These are phyloP conservation scores for Boletellus ananiceps DNA, from an alignment of 768 basidiomycete genomes.

Conservation along the genomic window DNA sequence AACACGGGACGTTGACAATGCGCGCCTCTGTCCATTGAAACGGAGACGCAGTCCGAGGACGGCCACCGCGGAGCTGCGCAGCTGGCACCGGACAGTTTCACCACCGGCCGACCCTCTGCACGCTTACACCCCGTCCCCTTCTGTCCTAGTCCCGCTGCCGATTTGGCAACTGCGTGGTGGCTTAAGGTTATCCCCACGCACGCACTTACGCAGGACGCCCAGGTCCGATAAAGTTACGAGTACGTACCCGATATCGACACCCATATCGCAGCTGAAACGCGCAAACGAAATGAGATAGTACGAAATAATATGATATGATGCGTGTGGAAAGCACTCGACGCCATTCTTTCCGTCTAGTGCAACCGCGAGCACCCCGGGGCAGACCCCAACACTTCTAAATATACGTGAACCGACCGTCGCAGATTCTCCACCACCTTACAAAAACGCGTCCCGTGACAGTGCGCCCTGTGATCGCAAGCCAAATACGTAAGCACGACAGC, in stretches of 20 bases:
- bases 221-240: constrained; percentile 7
- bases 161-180: neutral
- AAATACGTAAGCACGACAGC: constrained; percentile 25
- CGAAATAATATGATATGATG: constrained; percentile 24
- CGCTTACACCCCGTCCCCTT: constrained; percentile 7
- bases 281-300: constrained; percentile 13
- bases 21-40: neutral
- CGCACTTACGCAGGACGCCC: neutral
- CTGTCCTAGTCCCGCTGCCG: constrained; percentile 1
- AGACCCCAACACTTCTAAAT: constrained; percentile 7
- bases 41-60: no score
- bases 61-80: neutral
- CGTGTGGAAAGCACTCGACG: constrained; percentile 24
- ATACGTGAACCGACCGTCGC: constrained; percentile 10
- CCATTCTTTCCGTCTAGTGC: no score
- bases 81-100: neutral
- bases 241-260: constrained; percentile 19
- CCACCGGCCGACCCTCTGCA: neutral
- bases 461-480: constrained; percentile 36
- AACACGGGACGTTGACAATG: constrained; percentile 11
- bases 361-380: no score
- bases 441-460: constrained; percentile 51
- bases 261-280: constrained; percentile 17
- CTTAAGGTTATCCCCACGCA: constrained; percentile 13
- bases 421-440: constrained; percentile 36